Percentiles rank a stretch among this genome's conserved stretches.
Evolutionary conservation across 1,284 basidiomycete genomes (phyloP).

Genomic region (Ganoderma lingzhi): DNA sequence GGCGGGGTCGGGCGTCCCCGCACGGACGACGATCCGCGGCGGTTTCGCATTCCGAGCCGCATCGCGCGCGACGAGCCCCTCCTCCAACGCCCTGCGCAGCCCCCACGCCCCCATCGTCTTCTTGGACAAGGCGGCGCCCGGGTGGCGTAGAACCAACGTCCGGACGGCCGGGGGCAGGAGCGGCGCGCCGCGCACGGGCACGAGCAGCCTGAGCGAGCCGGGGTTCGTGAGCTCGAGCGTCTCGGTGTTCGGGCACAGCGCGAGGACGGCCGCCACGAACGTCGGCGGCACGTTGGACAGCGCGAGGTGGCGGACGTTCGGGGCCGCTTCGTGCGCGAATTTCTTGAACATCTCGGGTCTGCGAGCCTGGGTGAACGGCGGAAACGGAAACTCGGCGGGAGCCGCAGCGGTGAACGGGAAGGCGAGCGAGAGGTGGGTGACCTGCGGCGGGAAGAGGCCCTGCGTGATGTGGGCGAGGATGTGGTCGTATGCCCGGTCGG

Average conservation of each 20-base stretch:
- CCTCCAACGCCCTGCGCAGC: slow-evolving; percentile 25
- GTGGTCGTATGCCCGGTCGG: slow-evolving; percentile 45
- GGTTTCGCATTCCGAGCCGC: background rate
- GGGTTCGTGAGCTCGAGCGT: slow-evolving; percentile 35
- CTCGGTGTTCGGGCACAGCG: slow-evolving; percentile 38
- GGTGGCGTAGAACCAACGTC: slow-evolving; percentile 31
- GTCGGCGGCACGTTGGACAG: slow-evolving; percentile 38
- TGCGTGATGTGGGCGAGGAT: slow-evolving; percentile 44
- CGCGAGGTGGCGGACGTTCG: slow-evolving; percentile 35
- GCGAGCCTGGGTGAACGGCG: no score
- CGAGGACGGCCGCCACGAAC: slow-evolving; percentile 39
- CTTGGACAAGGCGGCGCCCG: slow-evolving; percentile 12
- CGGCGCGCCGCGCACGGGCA: slow-evolving; percentile 2
- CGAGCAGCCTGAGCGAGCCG: slow-evolving; percentile 23
- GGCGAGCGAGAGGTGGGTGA: slow-evolving; percentile 41
- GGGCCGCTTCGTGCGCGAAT: no score
- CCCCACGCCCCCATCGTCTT: slow-evolving; percentile 24
- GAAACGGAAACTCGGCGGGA: no score
- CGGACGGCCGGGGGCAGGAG: no score
- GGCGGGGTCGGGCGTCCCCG: slow-evolving; percentile 26
- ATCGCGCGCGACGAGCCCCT: slow-evolving; percentile 20
- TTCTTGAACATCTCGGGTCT: no score
- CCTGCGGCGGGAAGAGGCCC: slow-evolving; percentile 42
- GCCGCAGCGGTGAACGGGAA: slow-evolving; percentile 33
- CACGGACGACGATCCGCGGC: slow-evolving; percentile 26